A percentile compares a stretch with the other conserved stretches of the same genome.
phyloP scores from a whole-genome alignment of 2,329 filamentous ascomycete genomes.

The Arthrobotrys sinensis region DNA sequence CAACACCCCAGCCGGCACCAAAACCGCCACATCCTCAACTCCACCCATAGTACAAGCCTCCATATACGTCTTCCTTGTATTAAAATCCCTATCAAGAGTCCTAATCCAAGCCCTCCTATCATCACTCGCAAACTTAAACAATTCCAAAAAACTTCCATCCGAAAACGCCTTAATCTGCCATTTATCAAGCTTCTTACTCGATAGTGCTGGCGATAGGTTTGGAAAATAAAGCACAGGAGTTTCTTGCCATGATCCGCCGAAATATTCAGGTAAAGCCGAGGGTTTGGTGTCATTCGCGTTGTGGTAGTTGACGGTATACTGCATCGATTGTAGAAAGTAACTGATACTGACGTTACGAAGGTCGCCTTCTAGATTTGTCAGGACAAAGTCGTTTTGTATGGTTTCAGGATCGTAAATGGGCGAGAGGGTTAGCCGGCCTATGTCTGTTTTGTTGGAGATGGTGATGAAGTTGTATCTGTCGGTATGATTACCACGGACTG shows the following conservation, averaged over 20 bases:
- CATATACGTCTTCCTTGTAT: slow-evolving; percentile 45
- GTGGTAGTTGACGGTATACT: slow-evolving; percentile 53
- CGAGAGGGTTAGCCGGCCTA: slow-evolving; percentile 31
- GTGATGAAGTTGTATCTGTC: slow-evolving; percentile 37
- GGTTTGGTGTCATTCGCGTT: slow-evolving; percentile 32
- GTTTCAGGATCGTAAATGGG: slow-evolving; percentile 51
- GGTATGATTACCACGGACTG: slow-evolving; percentile 50
- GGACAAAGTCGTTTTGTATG: slow-evolving; percentile 41
- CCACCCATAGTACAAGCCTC: slow-evolving; percentile 47
- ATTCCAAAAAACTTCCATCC: slow-evolving; percentile 41
- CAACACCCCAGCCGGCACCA: slow-evolving; percentile 49
- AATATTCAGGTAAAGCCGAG: slow-evolving; percentile 25
- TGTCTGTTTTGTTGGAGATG: slow-evolving; percentile 24
- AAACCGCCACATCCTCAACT: slow-evolving; percentile 44
- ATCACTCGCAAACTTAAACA: slow-evolving; percentile 36
- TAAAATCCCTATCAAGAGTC: slow-evolving; percentile 51
- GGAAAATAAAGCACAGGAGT: slow-evolving; percentile 35
- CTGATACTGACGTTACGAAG: slow-evolving; percentile 39
- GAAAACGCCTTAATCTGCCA: slow-evolving; percentile 54
- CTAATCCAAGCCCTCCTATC: slow-evolving; percentile 48
- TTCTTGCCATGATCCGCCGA: slow-evolving; percentile 55
- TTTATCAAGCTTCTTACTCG: slow-evolving; percentile 41
- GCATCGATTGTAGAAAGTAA: slow-evolving; percentile 49
- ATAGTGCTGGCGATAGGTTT: slow-evolving; percentile 36
- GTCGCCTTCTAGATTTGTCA: slow-evolving; percentile 33